These are phyloP conservation scores for Phyllosticta citrichinensis DNA, from an alignment of 2,329 filamentous ascomycete species.

Conservation along the genomic window DNA sequence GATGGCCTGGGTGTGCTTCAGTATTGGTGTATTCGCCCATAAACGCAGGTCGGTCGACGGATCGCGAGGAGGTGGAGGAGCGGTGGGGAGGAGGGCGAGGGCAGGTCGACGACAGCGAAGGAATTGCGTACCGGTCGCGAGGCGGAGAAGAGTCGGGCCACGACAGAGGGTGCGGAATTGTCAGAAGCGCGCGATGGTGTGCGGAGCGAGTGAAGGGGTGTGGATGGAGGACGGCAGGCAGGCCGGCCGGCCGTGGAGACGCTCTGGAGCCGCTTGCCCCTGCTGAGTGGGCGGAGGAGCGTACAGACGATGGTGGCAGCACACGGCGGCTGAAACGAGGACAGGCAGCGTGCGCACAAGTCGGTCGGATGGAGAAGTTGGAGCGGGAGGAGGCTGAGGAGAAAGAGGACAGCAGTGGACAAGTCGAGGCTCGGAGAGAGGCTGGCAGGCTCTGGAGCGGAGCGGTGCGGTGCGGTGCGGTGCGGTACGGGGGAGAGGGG, in stretches of 20 bases:
- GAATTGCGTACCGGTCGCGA: slow-evolving; percentile 9
- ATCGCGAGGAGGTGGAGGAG: slow-evolving; percentile 4
- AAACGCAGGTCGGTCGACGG: slow-evolving; percentile 11
- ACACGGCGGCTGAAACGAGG: neutral
- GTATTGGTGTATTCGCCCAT: slow-evolving; percentile 15
- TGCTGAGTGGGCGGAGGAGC: slow-evolving; percentile 9
- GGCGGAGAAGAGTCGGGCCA: slow-evolving; percentile 9
- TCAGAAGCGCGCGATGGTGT: slow-evolving; percentile 2
- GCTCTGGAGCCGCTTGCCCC: slow-evolving; percentile 10
- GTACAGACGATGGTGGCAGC: neutral
- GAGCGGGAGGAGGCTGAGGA: neutral
- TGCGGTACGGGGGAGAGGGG: neutral
- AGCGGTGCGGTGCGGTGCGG: too few relatives aligned
- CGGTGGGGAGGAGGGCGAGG: slow-evolving; percentile 8
- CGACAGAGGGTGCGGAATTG: neutral
- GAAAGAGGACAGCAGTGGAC: neutral
- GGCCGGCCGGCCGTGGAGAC: slow-evolving; percentile 1
- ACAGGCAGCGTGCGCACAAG: neutral
- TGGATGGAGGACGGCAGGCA: slow-evolving; percentile 2
- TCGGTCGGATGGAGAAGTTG: neutral
- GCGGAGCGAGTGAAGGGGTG: slow-evolving; percentile 4
- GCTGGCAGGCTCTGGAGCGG: neutral
- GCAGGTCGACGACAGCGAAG: slow-evolving; percentile 3
- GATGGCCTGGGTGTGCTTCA: slow-evolving; percentile 12
- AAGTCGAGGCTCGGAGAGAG: neutral